Evolutionary conservation across 140 eudicot species (phyloP), one percentile per base, ranked within the genome.

Genomic region (Anethum foeniculum): DNA sequence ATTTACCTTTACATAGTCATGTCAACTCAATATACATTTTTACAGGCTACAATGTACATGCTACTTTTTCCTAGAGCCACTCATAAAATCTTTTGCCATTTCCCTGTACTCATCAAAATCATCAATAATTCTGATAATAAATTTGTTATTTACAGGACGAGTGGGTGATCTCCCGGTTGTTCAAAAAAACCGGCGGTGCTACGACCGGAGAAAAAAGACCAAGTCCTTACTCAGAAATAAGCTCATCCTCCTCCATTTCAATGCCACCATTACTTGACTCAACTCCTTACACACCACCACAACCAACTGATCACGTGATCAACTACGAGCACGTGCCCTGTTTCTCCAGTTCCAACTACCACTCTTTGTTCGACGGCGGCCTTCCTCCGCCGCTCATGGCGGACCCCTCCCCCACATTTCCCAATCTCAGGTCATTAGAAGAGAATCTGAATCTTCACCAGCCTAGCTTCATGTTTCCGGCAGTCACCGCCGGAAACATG

Each of bases 251-350:
- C 41, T 89, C 97, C 0, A 90, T 80, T 0, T 84, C 96, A 12
- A 91, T 90, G 2, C 97, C 96, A 15, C 90, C 96, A 1, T 80
- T 92, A 12, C 96, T 90, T 4, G 98, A 94, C 83, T 83, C 93
- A 3, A 88, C 94, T 39, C 86, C 87, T 5, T 85, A 84, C 76
- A 82, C 85, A 41, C 52, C 88, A 41, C 78, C 87, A 58, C 5
- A 39, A 39, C 49, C 86, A 56, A 81, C 80, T 38, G 93, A 86
- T 25, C 86, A 36, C 67, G 90, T 87, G 44, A 84, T 81, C 81
- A 85, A 78, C 85, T 85, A 77, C 84, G 94, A 90, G 98, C 98
- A 92, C 98, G 98, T 94, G 97, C 88, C 98, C 98, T 94, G 98
- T 94, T 94, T 94, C 98, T 94, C 98, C 98, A 94, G 85, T 25